Percentiles rank a stretch among this genome's conserved stretches.
Evolutionary conservation across 371 early-diverging fungal genomes (phyloP).

Genomic region (Sporodiniella umbellata): DNA sequence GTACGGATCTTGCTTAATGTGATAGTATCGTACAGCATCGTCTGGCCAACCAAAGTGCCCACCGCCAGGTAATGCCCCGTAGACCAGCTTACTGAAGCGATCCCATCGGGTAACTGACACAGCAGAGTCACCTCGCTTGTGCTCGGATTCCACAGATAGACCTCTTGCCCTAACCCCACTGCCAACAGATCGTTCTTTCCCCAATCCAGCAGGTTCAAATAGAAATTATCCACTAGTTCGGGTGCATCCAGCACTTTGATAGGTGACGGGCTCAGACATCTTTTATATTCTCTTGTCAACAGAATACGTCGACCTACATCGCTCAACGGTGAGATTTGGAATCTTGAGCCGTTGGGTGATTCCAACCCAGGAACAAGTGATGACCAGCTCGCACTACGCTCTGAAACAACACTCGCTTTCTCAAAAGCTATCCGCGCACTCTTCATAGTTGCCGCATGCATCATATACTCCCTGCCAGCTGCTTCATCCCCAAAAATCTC

Average conservation of each 20-base stretch:
- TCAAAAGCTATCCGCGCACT: no score
- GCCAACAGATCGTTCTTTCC: conserved; percentile 63
- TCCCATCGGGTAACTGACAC: conserved; percentile 51
- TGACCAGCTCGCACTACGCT: no score
- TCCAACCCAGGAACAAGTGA: neutral
- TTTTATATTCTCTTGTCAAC: conserved; percentile 29
- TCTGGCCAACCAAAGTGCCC: conserved; percentile 71
- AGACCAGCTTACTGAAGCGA: conserved; percentile 72
- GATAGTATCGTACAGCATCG: conserved; percentile 78
- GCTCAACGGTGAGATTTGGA: conserved; percentile 40
- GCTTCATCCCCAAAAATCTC: no score
- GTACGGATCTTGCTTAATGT: conserved; percentile 47
- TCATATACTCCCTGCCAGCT: no score
- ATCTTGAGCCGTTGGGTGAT: conserved; percentile 29
- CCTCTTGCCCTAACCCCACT: conserved; percentile 76
- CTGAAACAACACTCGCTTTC: no score
- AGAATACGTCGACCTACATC: conserved; percentile 46
- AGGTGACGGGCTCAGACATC: conserved; percentile 46
- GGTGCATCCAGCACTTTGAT: conserved; percentile 63
- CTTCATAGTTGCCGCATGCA: no score
- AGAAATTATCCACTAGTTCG: conserved; percentile 82
- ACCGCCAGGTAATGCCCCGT: conserved; percentile 74
- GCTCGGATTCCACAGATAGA: conserved; percentile 83
- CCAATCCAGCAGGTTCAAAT: conserved; percentile 94
- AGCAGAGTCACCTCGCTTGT: conserved; percentile 71